Evolutionary conservation across 1,139 yeast genomes (phyloP), one percentile per base, ranked within the genome.

Genomic region (Kurtzmaniella quercitrusa): DNA sequence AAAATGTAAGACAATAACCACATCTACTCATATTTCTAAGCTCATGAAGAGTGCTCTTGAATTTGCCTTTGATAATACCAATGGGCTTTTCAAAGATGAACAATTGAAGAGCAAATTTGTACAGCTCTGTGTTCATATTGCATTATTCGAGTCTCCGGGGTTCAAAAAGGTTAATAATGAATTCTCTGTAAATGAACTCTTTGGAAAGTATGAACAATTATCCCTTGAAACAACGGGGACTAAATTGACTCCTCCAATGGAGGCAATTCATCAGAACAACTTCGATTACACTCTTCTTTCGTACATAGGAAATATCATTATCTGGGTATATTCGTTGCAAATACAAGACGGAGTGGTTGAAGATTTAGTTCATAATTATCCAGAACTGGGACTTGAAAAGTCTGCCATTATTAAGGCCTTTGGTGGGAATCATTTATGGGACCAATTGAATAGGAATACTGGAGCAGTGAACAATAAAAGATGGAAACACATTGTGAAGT

Each of bases 391-490:
- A 2, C 45, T 62, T 25, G 40, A 62, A 10, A 50, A 51, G 10
- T 41, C 51, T 5, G 48, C 49, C 17, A 54, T 68, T 19, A 57
- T 57, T 44, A 55, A 56, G 10, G 53, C 57, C 31, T 56, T 71
- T 27, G 77, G 77, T n/a, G 77, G 77, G 0, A 60, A 55, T 47
- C 71, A 70, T 50, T 61, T 72, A 43, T 72, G 77, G 77, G 76
- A 71, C 53, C 62, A 68, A 38, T 56, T 71, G 43, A 62, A 61
- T 42, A 62, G 69, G 45, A 67, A 66, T 46, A 54, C 59, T 18
- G 57, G 63, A 25, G 55, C 64, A 8, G 69, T 71, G 57, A 70
- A 70, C 48, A 60, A 71, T 42, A 70, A 70, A 49, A 60, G 77
- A 50, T 72, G 77, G 77, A 72, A 72, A 48, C 77, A 71, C 47